These are phyloP conservation scores for Collybiopsis luxurians DNA, from an alignment of 768 basidiomycete species.

Conservation along the genomic window DNA sequence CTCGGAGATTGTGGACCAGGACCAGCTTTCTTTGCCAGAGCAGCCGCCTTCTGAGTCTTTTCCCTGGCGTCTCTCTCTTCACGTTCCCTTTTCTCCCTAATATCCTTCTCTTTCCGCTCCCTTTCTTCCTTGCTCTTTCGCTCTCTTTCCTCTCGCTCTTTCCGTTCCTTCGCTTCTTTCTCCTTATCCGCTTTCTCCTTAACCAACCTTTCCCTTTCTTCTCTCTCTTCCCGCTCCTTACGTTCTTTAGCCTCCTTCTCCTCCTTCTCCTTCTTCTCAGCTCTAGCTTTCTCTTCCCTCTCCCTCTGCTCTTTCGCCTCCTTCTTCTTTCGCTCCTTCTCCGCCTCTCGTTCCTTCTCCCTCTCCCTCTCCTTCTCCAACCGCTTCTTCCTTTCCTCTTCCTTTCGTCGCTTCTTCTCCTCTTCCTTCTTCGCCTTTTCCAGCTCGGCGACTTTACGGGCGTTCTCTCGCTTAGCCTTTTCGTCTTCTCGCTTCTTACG, in stretches of 20 bases:
- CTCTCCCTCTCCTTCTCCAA: slow-evolving; percentile 72
- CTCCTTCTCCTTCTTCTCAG: slow-evolving; percentile 65
- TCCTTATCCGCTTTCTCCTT: slow-evolving; percentile 7
- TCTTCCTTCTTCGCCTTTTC: slow-evolving; percentile 83
- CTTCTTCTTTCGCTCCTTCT: slow-evolving; percentile 69
- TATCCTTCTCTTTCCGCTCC: neutral
- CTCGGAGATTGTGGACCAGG: too few species aligned
- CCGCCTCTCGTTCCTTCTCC: slow-evolving; percentile 71
- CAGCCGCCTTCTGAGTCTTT: slow-evolving; percentile 19
- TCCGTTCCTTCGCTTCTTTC: neutral
- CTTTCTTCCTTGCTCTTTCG: neutral
- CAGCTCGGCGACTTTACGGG: slow-evolving; percentile 76
- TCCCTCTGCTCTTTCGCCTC: slow-evolving; percentile 75
- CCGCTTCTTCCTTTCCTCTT: slow-evolving; percentile 80
- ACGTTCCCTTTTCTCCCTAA: neutral
- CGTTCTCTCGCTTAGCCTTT: slow-evolving; percentile 70
- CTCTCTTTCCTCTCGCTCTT: neutral
- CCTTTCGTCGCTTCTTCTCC: slow-evolving; percentile 69
- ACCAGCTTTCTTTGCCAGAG: neutral
- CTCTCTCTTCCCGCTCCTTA: slow-evolving; percentile 41
- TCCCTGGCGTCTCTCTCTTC: neutral
- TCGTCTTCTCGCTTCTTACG: slow-evolving; percentile 87
- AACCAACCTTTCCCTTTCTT: slow-evolving; percentile 28
- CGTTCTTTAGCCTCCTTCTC: slow-evolving; percentile 58
- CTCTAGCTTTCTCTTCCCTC: slow-evolving; percentile 74